Evolutionary conservation across 2,329 filamentous ascomycete species (phyloP), one percentile per base, ranked within the genome.

Genomic region (Pleomassaria siparia): DNA sequence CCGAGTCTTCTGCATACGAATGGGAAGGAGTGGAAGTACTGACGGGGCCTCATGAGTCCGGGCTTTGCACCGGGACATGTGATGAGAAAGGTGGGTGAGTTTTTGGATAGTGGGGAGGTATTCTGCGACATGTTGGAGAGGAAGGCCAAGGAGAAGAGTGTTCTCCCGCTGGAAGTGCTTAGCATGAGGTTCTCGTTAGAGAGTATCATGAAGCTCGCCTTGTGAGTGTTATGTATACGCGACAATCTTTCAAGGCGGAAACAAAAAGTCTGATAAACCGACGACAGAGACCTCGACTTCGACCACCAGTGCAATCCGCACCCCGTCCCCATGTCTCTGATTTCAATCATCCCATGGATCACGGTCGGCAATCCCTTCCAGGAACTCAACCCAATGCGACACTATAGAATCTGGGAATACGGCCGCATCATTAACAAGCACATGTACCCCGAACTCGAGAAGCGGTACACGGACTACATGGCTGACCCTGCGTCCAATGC

Each of bases 121-220:
- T 50, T 50, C 22, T 32, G 37, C 25, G 47, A 35, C 9, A 39
- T 40, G 16, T 30, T 50, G 21, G 15, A 29, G 8, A 25, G 26
- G 11, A 20, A 18, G 6, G 43, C 40, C 2, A 16, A 39, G 10
- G 18, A 13, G 11, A 22, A 26, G 11, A 24, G 37, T 8, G 15
- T 50, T 10, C 44, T 52, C 36, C 36, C n/a, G 12, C 22, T 54
- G 1, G 51, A 54, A 25, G 42, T 49, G 3, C 5, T 46, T 30
- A 37, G 43, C 8, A 35, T 39, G 16, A 11, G 43, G 13, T 24
- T 49, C n/a, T 49, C 51, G 4, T 43, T 51, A 30, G 48, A 54
- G 29, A 37, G 46, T 13, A 54, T 51, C 25, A 33, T 29, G n/a
- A 39, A 37, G 26, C 24, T 49, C 3, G 44, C 51, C 1, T 22